Percentiles rank a stretch among this genome's conserved stretches.
Conservation (phyloP, 225 moss, liverwort and hornwort species). For the Lunularia cruciata region DNA sequence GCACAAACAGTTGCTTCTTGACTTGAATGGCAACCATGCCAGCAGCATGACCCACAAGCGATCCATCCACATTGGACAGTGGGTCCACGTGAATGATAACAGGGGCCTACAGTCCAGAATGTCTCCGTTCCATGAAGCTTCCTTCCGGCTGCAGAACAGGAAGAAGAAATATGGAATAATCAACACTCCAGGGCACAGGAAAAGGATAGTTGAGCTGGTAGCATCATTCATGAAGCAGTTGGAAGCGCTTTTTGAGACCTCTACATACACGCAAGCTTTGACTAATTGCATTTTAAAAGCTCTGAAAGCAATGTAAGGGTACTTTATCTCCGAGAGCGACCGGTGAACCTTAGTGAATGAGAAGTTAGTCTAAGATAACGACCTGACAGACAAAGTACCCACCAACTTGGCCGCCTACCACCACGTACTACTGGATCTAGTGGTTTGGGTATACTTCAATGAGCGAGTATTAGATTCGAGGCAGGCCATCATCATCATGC, state of each 20-base stretch:
- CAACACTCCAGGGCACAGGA: not conserved
- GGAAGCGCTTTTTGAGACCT: not conserved
- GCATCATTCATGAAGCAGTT: slow-evolving; percentile 9
- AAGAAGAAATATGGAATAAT: not conserved
- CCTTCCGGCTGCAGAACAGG: not conserved
- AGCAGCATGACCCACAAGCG: not conserved
- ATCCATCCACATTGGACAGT: not conserved
- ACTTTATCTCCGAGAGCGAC: too few relatives aligned
- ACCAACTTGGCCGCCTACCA: not conserved
- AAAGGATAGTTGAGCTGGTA: not conserved
- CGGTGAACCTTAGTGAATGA: not conserved
- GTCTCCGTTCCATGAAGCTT: slow-evolving; percentile 1
- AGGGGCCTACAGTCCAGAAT: not conserved
- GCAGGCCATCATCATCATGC: not conserved
- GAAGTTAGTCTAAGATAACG: not conserved
- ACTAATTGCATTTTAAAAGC: too few relatives aligned
- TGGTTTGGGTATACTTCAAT: not conserved
- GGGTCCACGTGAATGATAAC: slow-evolving; percentile 7
- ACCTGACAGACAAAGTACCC: not conserved
- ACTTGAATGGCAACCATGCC: not conserved
- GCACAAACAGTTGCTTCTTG: not conserved
- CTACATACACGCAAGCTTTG: too few relatives aligned
- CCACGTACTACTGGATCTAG: not conserved
- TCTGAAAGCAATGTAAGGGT: not conserved
- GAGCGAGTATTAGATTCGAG: not conserved